Evolutionary conservation across 352 stramenopile species (phyloP).

Genomic region (Aphanomyces invadans): DNA sequence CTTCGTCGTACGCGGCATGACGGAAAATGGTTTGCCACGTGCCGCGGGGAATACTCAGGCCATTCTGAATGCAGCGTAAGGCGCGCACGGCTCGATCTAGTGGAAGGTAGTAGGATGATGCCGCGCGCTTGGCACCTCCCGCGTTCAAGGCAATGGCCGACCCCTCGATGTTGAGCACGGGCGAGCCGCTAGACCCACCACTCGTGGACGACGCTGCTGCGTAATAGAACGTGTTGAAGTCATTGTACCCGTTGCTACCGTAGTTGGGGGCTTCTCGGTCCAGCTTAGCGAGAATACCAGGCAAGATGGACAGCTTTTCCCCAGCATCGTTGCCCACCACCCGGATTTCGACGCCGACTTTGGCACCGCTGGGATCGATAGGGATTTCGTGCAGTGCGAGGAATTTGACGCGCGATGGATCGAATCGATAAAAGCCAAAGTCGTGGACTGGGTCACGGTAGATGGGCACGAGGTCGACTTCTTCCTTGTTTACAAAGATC

Average conservation of each 20-base stretch:
- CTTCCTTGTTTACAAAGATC: conserved; percentile 92
- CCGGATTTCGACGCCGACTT: conserved; percentile 88
- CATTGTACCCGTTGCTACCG: conserved; percentile 78
- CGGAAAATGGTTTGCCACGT: conserved; percentile 85
- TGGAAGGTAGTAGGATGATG: conserved; percentile 87
- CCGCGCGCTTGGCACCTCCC: conserved; percentile 78
- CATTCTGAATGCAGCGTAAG: conserved; percentile 52
- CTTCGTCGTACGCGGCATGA: conserved; percentile 87
- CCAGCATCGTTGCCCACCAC: conserved; percentile 89
- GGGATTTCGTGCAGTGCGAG: conserved; percentile 77
- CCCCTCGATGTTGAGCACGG: conserved; percentile 82
- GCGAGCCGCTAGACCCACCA: conserved; percentile 81
- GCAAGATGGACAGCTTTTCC: conserved; percentile 88
- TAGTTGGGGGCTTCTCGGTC: conserved; percentile 88
- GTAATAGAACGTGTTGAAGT: conserved; percentile 93
- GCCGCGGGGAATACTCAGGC: conserved; percentile 45
- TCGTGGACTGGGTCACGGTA: conserved; percentile 90
- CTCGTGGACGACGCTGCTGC: conserved; percentile 78
- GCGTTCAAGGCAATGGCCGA: conserved; percentile 88
- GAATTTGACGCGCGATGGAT: conserved; percentile 85
- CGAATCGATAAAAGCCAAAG: conserved; percentile 88
- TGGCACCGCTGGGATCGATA: conserved; percentile 73
- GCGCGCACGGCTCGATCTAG: conserved; percentile 79
- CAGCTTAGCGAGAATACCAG: conserved; percentile 83
- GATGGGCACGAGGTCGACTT: conserved; percentile 84